These are phyloP conservation scores for Colletotrichum aenigma DNA, from an alignment of 2,329 filamentous ascomycete genomes.

Conservation along the genomic window DNA sequence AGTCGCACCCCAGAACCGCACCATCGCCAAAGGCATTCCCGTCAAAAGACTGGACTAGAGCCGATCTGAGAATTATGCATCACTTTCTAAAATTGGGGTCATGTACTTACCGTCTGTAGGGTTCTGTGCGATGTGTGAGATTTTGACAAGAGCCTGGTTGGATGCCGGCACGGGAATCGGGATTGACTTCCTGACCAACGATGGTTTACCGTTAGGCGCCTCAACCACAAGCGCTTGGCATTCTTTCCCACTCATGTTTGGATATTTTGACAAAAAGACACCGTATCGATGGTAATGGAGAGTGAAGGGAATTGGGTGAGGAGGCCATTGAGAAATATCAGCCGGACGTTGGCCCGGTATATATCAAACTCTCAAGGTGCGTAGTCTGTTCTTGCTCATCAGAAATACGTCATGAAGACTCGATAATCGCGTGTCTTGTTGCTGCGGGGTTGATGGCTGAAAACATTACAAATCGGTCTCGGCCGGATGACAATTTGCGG, in stretches of 20 bases:
- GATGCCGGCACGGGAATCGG: background rate
- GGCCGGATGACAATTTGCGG: background rate
- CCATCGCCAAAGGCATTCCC: constrained; percentile 39
- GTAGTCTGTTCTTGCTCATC: background rate
- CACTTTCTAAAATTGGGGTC: too few relatives aligned
- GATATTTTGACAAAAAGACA: background rate
- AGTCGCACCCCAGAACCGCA: constrained; percentile 39
- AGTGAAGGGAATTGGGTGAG: background rate
- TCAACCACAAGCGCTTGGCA: constrained; percentile 9
- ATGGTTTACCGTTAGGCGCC: background rate
- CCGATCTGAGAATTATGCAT: background rate
- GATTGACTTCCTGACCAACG: background rate
- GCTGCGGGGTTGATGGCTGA: background rate
- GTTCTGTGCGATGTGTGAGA: constrained; percentile 28
- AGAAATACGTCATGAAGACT: background rate
- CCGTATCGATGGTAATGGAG: background rate
- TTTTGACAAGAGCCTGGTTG: constrained; percentile 27
- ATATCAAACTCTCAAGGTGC: background rate
- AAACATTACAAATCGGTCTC: background rate
- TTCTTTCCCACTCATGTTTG: background rate
- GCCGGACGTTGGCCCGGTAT: background rate
- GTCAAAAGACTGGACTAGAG: constrained; percentile 36
- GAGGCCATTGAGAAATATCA: background rate
- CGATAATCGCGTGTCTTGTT: background rate
- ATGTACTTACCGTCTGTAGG: constrained; percentile 25